These are phyloP conservation scores for Scenedesmus sp. DNA, from an alignment of 163 green algal genomes.

Conservation along the genomic window DNA sequence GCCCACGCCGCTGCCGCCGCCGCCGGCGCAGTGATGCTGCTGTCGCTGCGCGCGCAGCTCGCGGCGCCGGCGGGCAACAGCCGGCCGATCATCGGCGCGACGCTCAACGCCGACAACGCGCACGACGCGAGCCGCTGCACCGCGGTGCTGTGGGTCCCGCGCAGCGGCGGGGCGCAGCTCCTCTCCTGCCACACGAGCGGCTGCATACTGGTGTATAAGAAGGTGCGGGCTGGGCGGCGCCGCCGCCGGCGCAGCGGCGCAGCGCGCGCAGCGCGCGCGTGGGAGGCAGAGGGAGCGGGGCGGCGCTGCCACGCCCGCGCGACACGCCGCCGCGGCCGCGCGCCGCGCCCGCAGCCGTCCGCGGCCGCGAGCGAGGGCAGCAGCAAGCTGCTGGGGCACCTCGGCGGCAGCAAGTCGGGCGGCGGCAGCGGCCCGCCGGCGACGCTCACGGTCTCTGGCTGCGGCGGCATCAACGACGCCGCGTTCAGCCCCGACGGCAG, in stretches of 20 bases:
- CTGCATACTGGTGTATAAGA: slow-evolving; percentile 43
- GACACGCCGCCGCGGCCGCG: too few species aligned
- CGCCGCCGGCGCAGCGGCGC: neutral
- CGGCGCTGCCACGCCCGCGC: too few species aligned
- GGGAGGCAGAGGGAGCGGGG: too few species aligned
- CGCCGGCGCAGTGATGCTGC: slow-evolving; percentile 26
- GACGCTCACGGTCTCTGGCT: slow-evolving; percentile 22
- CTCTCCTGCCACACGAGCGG: slow-evolving; percentile 24
- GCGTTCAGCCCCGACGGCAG: slow-evolving; percentile 67
- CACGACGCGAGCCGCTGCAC: slow-evolving; percentile 32
- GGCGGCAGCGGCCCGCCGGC: slow-evolving; percentile 2
- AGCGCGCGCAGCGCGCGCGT: too few species aligned
- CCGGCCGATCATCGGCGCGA: slow-evolving; percentile 24
- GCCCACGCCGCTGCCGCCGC: too few species aligned
- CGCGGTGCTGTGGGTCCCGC: slow-evolving; percentile 36
- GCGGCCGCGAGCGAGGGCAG: slow-evolving; percentile 24
- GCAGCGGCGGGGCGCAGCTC: slow-evolving; percentile 38
- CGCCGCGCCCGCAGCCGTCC: too few species aligned
- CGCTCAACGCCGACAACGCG: slow-evolving; percentile 26
- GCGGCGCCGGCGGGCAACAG: slow-evolving; percentile 9
- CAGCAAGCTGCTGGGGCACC: slow-evolving; percentile 38
- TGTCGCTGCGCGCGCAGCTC: slow-evolving; percentile 44
- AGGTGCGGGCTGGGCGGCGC: slow-evolving; percentile 14
- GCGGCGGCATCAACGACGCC: slow-evolving; percentile 52
- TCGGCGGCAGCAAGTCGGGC: slow-evolving; percentile 2